Base-by-base conservation (phyloP, 352 stramenopile genomes). In the Pythium rhizo-oryzae region DNA sequence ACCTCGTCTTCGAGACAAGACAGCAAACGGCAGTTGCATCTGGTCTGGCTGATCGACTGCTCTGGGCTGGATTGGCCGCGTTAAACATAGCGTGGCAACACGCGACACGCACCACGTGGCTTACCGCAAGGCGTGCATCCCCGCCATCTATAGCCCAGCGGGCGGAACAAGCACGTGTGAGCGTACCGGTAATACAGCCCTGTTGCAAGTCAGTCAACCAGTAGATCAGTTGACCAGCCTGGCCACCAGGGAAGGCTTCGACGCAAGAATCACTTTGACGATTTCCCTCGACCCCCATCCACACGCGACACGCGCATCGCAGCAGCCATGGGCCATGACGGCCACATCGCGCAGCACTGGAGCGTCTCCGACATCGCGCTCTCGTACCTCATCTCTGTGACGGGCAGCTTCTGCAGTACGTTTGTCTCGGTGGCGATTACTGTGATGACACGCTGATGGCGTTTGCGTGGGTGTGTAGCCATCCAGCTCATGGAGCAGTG, bases 401-500 rank as follows among this genome's bases (percentile, higher is more conserved):
- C 82, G 9, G 79, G 82, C n/a, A 89, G 82, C 65, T 90, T 85
- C 47, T 89, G 82, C 67, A 90, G 80, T 90, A 57, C 43, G 62
- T n/a, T n/a, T n/a, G n/a, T n/a, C n/a, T n/a, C n/a, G n/a, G n/a
- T n/a, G n/a, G n/a, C n/a, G n/a, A n/a, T n/a, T n/a, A n/a, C n/a
- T n/a, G n/a, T n/a, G n/a, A n/a, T n/a, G n/a, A n/a, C n/a, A n/a
- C n/a, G n/a, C n/a, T n/a, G n/a, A n/a, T n/a, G n/a, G n/a, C n/a
- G n/a, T n/a, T n/a, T n/a, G n/a, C n/a, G n/a, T n/a, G n/a, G n/a
- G n/a, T n/a, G n/a, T n/a, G n/a, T n/a, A n/a, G n/a, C n/a, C n/a
- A 87, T 89, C 41, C 79, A 90, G 67, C 52, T 88, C 24, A 90
- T 90, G 81, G 81, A 90, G 62, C 83, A 89, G 68, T 91, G 82